Evolutionary conservation across 208 protist genomes (phyloP), one percentile per base, ranked within the genome.

Genomic region (Leishmania braziliensis): DNA sequence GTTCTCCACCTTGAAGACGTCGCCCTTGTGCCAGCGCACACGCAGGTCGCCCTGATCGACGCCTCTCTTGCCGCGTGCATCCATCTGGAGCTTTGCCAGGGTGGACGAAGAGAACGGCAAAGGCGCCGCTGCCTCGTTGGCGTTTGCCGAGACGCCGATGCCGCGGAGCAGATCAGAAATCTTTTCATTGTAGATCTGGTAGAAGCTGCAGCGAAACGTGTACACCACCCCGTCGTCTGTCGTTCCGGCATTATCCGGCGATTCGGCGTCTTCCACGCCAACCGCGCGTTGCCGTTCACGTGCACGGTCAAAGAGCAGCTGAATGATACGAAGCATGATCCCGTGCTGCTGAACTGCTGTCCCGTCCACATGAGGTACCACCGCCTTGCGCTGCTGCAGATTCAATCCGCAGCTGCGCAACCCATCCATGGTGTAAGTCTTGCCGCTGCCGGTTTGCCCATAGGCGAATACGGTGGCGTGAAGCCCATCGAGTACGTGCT

Each of bases 151-250:
- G 36, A 43, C 58, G n/a, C 75, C 50, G 1, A 56, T 82, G 5
- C 77, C 58, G 65, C 93, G 91, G 39, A 98, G 88, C 3, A 98
- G 81, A 75, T 98, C 96, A 0, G 90, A 90, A 16, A 98, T 89
- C 46, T 88, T 86, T 73, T 98, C 96, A 65, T 98, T 98, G 89
- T 98, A 98, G 79, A 98, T 93, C 66, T 98, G 94, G 16, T 95
- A 93, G 79, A 91, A 97, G 85, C 93, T 96, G 81, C 95, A 98
- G 6, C 87, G 88, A 54, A 98, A 91, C n/a, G 84, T 70, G 84
- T 92, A 95, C 76, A 86, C 78, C 4, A 92, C 82, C 16, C 82
- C 81, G 33, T 88, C 86, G 46, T 89, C 75, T 16, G 36, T 65
- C 43, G 6, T 53, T 29, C 48, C 72, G 5, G 18, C 39, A 39